phyloP scores from a whole-genome alignment of 176 grass and related monocot species.

The Cenchrus americanus region DNA sequence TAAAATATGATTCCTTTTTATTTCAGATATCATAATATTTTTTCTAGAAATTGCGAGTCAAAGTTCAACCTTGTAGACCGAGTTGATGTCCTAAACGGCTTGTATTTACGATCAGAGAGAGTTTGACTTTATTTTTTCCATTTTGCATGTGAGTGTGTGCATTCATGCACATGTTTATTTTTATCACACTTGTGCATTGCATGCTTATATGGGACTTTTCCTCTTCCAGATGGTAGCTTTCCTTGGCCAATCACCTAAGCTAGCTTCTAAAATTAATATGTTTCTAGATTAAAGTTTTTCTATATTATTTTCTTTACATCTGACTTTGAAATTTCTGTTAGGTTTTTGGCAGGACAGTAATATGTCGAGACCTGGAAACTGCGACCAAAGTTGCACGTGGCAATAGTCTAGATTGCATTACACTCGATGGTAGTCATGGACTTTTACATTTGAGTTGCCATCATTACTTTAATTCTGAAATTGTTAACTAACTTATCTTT shows the following conservation, averaged over 20 bases:
- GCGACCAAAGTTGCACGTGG: slow-evolving; percentile 81
- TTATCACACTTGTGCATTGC: slow-evolving; percentile 10
- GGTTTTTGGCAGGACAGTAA: slow-evolving; percentile 99
- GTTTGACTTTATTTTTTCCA: slow-evolving; percentile 2
- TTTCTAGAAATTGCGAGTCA: background rate
- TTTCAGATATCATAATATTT: background rate
- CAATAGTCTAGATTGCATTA: slow-evolving; percentile 96
- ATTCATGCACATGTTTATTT: slow-evolving; percentile 16
- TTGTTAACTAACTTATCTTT: slow-evolving; percentile 22
- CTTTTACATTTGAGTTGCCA: slow-evolving; percentile 11
- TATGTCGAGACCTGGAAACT: slow-evolving; percentile 94
- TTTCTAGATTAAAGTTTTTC: slow-evolving; percentile 7
- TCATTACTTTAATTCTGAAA: slow-evolving; percentile 41
- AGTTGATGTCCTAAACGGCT: background rate
- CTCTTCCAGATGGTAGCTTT: slow-evolving; percentile 8
- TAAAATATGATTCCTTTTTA: background rate
- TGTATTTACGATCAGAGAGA: background rate
- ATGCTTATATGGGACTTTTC: slow-evolving; percentile 24
- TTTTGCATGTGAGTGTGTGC: background rate
- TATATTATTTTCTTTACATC: slow-evolving; percentile 17
- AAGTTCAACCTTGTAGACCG: background rate
- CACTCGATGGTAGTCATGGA: slow-evolving; percentile 71
- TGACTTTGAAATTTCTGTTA: slow-evolving; percentile 50
- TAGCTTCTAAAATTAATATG: slow-evolving; percentile 29
- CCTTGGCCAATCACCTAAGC: slow-evolving; percentile 35